A percentile compares a stretch with the other conserved stretches of the same genome.
These are phyloP conservation scores for Ganoderma lucidum DNA, from an alignment of 1,284 basidiomycete species.

Conservation along the genomic window DNA sequence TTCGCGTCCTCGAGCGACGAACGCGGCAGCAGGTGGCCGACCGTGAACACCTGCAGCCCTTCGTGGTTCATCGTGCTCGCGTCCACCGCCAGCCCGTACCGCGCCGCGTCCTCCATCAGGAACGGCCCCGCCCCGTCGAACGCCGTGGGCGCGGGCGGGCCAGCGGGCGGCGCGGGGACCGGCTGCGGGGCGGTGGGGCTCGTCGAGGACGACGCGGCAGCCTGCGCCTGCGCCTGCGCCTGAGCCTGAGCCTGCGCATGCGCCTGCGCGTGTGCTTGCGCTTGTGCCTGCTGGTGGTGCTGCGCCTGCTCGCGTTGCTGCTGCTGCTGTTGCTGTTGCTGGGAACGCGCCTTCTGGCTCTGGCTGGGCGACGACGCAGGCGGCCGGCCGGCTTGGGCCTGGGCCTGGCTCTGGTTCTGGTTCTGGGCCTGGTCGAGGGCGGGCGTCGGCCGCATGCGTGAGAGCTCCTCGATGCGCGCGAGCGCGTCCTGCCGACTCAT, in stretches of 20 bases:
- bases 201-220: slow-evolving; percentile 18
- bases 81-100: slow-evolving; percentile 36
- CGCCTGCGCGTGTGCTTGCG: slow-evolving; percentile 37
- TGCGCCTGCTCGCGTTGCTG: slow-evolving; percentile 15
- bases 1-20: slow-evolving; percentile 58
- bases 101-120: slow-evolving; percentile 41
- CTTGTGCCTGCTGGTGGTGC: slow-evolving; percentile 14
- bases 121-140: slow-evolving; percentile 46
- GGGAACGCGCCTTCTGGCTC: slow-evolving; percentile 22
- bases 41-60: slow-evolving; percentile 82
- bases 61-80: slow-evolving; percentile 53
- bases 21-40: slow-evolving; percentile 80
- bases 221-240: background rate
- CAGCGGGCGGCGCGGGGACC: background rate
- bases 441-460: slow-evolving; percentile 49
- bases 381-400: slow-evolving; percentile 25
- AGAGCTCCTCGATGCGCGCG: slow-evolving; percentile 59
- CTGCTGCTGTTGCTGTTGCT: slow-evolving; percentile 24
- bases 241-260: background rate
- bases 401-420: slow-evolving; percentile 18
- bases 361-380: slow-evolving; percentile 23
- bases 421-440: slow-evolving; percentile 36
- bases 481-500: slow-evolving; percentile 55
- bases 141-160: slow-evolving; percentile 24
- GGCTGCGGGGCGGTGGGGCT: slow-evolving; percentile 3